phyloP scores from a whole-genome alignment of 768 basidiomycete genomes.

The Gyrodon lividus region DNA sequence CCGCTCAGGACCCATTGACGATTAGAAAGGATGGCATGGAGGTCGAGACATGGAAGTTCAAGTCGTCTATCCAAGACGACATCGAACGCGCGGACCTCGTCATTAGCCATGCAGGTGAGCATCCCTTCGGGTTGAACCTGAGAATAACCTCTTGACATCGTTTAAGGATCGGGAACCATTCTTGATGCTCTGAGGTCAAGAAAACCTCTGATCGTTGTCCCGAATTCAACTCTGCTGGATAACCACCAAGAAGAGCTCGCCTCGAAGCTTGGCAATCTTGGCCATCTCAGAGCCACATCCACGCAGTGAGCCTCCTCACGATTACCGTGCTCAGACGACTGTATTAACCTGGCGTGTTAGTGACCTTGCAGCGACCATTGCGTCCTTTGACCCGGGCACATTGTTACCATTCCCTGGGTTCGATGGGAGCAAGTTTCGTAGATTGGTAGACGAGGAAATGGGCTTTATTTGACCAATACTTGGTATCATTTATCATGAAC shows the following conservation, averaged over 20 bases:
- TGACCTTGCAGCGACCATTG: conserved; percentile 54
- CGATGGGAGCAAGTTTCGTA: conserved; percentile 64
- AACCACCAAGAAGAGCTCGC: conserved; percentile 95
- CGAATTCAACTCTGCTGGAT: conserved; percentile 85
- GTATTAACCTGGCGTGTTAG: conserved; percentile 33
- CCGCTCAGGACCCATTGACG: conserved; percentile 14
- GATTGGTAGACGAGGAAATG: conserved; percentile 75
- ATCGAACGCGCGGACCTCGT: conserved; percentile 71
- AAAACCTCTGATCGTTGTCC: conserved; percentile 82
- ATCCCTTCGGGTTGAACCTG: not conserved
- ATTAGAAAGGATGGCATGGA: conserved; percentile 40
- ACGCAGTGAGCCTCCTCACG: conserved; percentile 48
- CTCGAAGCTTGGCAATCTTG: conserved; percentile 53
- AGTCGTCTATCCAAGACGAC: conserved; percentile 64
- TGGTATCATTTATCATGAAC: not conserved
- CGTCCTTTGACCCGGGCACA: conserved; percentile 41
- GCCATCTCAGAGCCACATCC: conserved; percentile 56
- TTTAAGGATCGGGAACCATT: conserved; percentile 88
- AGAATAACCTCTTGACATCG: conserved; percentile 1
- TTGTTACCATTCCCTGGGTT: conserved; percentile 65
- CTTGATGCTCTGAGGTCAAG: conserved; percentile 76
- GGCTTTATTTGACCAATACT: conserved; percentile 51
- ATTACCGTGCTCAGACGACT: not conserved
- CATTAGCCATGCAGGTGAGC: conserved; percentile 90
- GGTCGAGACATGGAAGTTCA: conserved; percentile 73